Base-by-base conservation (phyloP, 2,329 filamentous ascomycete genomes). In the Penicillium sclerotigenum region DNA sequence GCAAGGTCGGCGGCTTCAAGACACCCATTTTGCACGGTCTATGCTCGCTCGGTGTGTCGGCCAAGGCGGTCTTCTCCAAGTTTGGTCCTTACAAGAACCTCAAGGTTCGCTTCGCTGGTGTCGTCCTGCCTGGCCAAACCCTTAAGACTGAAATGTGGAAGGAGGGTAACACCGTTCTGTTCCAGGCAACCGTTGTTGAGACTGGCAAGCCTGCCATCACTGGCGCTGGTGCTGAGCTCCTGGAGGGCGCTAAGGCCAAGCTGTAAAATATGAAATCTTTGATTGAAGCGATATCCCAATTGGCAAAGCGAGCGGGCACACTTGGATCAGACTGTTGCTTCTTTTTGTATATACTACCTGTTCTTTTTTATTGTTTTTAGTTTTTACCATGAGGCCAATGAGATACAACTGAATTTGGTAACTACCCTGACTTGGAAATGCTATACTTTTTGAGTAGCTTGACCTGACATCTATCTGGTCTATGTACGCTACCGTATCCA, bases 11-110 rank as follows among this genome's bases (percentile, higher is more conserved):
- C 57, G 94, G 94, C 57, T 99, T 99, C 85, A 89, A 94, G 78
- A 85, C 81, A 28, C 94, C 94, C 13, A 99, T 99, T 72, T 81
- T 99, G 52, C 94, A 99, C 79, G 94, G 94, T n/a, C 85, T 99
- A 36, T 96, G 91, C 83, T 94, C 87, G 72, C 93, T 99, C 69
- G 94, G 94, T 65, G 85, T 97, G 63, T 87, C 90, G 16, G 90
- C 88, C 62, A 97, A 96, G 82, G 91, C 93, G 58, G 86, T 99
- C 37, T 88, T 92, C 73, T 84, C 91, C 76, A 87, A 81, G 61
- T 97, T 87, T 68, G 94, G 94, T 4, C 77, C 83, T 45, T 91
- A 89, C 79, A 90, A 89, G 81, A 96, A 91, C 79, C 87, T 96
- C 79, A 96, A 96, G 82, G 91, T 95, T 24, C 82, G 91, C 61